Base-by-base conservation (phyloP, 352 stramenopile genomes). In the Pythium coloratum region DNA sequence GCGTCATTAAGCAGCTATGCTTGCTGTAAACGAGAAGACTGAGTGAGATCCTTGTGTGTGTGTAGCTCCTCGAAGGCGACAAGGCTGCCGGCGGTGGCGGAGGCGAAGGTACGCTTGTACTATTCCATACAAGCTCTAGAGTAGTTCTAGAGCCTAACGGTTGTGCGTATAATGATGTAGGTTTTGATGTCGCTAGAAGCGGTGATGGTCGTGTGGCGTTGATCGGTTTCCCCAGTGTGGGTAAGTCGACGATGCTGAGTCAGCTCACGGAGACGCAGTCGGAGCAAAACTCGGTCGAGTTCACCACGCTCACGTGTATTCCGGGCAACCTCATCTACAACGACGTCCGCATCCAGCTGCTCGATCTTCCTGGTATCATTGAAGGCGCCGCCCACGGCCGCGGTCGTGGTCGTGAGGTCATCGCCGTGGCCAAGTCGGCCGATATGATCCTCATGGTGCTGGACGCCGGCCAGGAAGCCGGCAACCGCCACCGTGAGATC, bases 281-380 rank as follows among this genome's bases (percentile, higher is more conserved):
- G 18, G 95, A 99, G 78, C 94, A 95, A 26, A 98, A 97, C 24
- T 90, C 94, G 7, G 98, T 99, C 59, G 97, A 99, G 79, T 99
- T 99, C 76, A 99, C 97, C 8, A 99, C 97, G 51, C 71, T 99
- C 14, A 99, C 97, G 26, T 99, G 96, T 72, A 99, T 99, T 67
- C 97, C 97, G 32, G 97, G 96, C 34, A 98, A 98, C 75, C 75
- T 98, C 60, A 89, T 97, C 61, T 98, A 98, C 84, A 98, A 97
- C 73, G 94, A 98, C 67, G 94, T 97, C 40, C 94, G 95, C 72
- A 98, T 99, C 62, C 97, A 99, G 87, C 81, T 99, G 42, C 81
- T 99, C 49, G 98, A 99, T 97, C 81, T 99, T 55, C 98, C 98
- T 2, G 98, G 98, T 88, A 99, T 99, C 76, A 99, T 99, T 80